These are phyloP conservation scores for Rhododendron simsii DNA, from an alignment of 148 eudicot genomes.

Conservation along the genomic window DNA sequence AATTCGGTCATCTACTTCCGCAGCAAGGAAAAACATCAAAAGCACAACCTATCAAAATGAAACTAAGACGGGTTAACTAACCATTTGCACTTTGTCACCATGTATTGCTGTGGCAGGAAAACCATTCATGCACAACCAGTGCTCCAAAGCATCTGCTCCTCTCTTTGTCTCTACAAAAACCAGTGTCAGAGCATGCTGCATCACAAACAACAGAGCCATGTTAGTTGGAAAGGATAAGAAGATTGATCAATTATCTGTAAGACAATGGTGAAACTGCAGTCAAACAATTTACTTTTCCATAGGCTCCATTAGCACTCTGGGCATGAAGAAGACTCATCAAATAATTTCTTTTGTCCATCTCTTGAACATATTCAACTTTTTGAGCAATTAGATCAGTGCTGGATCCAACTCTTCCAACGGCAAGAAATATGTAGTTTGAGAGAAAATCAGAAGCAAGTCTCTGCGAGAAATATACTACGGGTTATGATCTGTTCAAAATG, in stretches of 20 bases:
- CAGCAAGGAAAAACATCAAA: background rate
- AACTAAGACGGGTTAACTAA: slow-evolving; percentile 18
- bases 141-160: slow-evolving; percentile 65
- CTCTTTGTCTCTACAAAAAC: slow-evolving; percentile 85
- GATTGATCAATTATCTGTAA: background rate
- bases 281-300: slow-evolving; percentile 43
- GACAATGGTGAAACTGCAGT: background rate
- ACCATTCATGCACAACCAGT: slow-evolving; percentile 53
- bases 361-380: slow-evolving; percentile 59
- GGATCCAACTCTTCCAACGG: slow-evolving; percentile 91
- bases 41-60: slow-evolving; percentile 5
- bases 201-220: background rate
- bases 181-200: slow-evolving; percentile 69
- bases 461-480: slow-evolving; percentile 31
- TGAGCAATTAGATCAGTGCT: slow-evolving; percentile 79
- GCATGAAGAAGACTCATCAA: slow-evolving; percentile 50
- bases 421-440: slow-evolving; percentile 60
- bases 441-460: slow-evolving; percentile 78
- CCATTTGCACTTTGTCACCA: slow-evolving; percentile 83
- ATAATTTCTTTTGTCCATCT: slow-evolving; percentile 50
- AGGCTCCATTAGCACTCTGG: slow-evolving; percentile 36
- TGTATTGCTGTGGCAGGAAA: slow-evolving; percentile 79
- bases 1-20: background rate
- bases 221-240: background rate
- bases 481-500: background rate